Conservation (phyloP, 352 stramenopile species). For the Chrysophaeum taylorii region DNA sequence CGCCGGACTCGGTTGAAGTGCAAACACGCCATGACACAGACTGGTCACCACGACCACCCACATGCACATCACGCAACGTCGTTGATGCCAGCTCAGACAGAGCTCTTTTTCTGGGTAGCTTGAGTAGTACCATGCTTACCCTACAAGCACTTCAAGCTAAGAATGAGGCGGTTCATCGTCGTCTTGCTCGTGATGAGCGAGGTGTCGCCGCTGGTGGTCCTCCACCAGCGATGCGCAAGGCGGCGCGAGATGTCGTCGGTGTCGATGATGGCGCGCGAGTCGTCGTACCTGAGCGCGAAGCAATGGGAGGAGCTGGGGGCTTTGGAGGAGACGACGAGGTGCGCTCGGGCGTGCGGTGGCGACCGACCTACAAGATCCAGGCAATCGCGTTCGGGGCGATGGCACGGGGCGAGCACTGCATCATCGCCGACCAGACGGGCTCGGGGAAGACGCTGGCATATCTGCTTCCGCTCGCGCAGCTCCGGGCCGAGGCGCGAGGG, state of each 20-base stretch:
- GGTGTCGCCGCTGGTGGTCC: not conserved
- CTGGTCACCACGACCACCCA: no score
- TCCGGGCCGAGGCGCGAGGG: constrained; percentile 25
- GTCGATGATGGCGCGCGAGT: not conserved
- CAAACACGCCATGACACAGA: no score
- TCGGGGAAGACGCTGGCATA: constrained; percentile 52
- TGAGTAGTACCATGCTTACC: no score
- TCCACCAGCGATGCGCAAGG: not conserved
- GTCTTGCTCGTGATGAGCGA: not conserved
- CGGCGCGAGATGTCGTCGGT: not conserved
- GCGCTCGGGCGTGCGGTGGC: not conserved
- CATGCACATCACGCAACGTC: no score
- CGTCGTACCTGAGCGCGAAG: constrained; percentile 14
- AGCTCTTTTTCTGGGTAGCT: no score
- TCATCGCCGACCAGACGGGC: constrained; percentile 57
- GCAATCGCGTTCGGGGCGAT: constrained; percentile 30
- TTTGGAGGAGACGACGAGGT: not conserved
- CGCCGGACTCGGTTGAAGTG: no score
- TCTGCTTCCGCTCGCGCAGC: constrained; percentile 40
- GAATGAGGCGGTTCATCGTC: not conserved
- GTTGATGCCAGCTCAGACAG: no score
- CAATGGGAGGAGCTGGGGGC: constrained; percentile 11
- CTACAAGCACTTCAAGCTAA: no score
- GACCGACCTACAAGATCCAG: constrained; percentile 27
- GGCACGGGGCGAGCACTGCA: constrained; percentile 24